These are phyloP conservation scores for Letharia columbiana DNA, from an alignment of 495 filamentous ascomycete species.

Conservation along the genomic window DNA sequence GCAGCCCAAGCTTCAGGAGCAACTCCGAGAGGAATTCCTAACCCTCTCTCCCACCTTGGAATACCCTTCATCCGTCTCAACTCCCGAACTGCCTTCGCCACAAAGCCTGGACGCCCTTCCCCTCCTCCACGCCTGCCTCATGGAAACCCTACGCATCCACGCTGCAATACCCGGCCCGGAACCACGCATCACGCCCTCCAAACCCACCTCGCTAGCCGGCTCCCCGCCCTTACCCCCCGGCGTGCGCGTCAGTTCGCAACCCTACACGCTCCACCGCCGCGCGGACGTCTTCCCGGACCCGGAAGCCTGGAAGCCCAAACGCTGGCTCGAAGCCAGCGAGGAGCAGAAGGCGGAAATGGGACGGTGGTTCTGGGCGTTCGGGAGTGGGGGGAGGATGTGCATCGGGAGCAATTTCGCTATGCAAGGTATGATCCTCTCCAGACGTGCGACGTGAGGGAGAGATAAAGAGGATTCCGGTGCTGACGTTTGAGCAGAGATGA, in stretches of 20 bases:
- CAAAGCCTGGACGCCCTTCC: constrained; percentile 64
- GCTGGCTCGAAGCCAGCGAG: constrained; percentile 45
- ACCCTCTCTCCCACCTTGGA: constrained; percentile 37
- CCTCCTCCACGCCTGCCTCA: constrained; percentile 62
- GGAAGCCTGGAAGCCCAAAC: constrained; percentile 51
- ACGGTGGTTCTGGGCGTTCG: constrained; percentile 79
- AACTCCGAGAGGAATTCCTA: constrained; percentile 53
- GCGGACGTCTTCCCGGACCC: constrained; percentile 51
- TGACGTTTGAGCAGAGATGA: constrained; percentile 34
- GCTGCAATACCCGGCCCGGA: constrained; percentile 68
- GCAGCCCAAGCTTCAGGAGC: constrained; percentile 45
- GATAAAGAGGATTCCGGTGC: background rate
- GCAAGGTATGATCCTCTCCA: constrained; percentile 45
- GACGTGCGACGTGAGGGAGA: background rate
- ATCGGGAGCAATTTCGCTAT: constrained; percentile 74
- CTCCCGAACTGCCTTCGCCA: constrained; percentile 40
- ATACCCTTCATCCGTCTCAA: constrained; percentile 18
- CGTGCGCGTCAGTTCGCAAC: constrained; percentile 59
- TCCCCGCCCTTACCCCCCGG: constrained; percentile 52
- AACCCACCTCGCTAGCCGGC: constrained; percentile 42
- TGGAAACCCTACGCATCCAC: constrained; percentile 67
- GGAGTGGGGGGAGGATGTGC: constrained; percentile 77
- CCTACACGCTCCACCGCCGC: constrained; percentile 64
- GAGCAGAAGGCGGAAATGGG: constrained; percentile 45
- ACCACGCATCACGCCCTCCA: constrained; percentile 59